Evolutionary conservation across 2,329 filamentous ascomycete genomes (phyloP), one percentile per base, ranked within the genome.

Genomic region (Aspergillus aculeatinus): DNA sequence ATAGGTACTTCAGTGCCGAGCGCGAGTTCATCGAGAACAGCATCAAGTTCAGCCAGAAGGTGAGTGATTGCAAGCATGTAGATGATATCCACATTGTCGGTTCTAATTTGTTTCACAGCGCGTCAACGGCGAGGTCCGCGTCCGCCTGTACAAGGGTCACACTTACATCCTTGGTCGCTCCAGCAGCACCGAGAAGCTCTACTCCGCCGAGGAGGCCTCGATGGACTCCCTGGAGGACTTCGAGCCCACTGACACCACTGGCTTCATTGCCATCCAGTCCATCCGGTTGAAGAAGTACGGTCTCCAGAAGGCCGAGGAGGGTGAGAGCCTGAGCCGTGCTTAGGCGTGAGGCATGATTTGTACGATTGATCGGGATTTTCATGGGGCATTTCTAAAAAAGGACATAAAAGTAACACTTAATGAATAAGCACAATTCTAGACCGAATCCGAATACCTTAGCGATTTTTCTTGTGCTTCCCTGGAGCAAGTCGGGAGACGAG

Each of bases 191-290:
- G 86, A 88, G 81, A 89, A 89, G 80, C 80, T 90, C 62, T 90
- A 90, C 74, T 82, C 84, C 68, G 85, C 83, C 77, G 81, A 81
- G 68, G 87, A 89, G 80, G 83, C 82, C 63, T 83, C 80, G 66
- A 90, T 90, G 87, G 89, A 92, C 72, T 86, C 86, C 66, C 83
- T 90, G 65, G 87, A 84, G 66, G 85, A 87, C 76, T 90, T 90
- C 72, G 81, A 81, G 67, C 87, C 88, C 19, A 79, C 79, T 61
- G 87, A 89, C 70, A 88, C 87, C 48, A 87, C 85, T 47, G 86
- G 86, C 33, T 89, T 89, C 78, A 87, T 77, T 69, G 74, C 71
- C 61, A 73, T 79, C 42, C 66, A 70, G 57, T 66, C 71, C 48
- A 72, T 76, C 62, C 72, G 67, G 62, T 70, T 79, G 57, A 79